Evolutionary conservation across 176 grass and related monocot genomes (phyloP).

Genomic region (Paspalum notatum): DNA sequence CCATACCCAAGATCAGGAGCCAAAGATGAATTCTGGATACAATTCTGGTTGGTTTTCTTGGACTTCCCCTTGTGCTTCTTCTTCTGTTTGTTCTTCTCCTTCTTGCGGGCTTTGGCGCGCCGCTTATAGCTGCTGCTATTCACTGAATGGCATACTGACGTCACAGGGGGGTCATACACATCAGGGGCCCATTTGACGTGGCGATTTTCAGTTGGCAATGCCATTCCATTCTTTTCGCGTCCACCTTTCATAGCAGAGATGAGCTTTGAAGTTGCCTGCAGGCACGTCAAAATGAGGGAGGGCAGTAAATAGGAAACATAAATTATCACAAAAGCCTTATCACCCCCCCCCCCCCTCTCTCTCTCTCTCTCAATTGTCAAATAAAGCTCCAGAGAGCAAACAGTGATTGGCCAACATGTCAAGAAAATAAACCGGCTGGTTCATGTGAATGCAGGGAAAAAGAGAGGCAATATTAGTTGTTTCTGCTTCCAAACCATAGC

Average conservation of each 20-base stretch:
- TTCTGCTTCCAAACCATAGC: neutral
- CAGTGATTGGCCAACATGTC: neutral
- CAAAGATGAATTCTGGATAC: constrained; percentile 25
- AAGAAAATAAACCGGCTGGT: neutral
- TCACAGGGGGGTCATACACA: constrained; percentile 71
- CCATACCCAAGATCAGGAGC: constrained; percentile 44
- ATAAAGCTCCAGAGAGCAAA: constrained; percentile 8
- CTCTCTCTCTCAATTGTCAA: neutral
- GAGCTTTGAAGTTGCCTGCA: constrained; percentile 43
- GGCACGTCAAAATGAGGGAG: neutral
- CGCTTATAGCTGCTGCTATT: constrained; percentile 48
- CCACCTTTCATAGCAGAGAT: constrained; percentile 76
- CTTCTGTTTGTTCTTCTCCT: constrained; percentile 66
- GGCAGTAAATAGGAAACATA: neutral
- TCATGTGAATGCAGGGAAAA: neutral
- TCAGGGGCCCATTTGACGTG: constrained; percentile 69
- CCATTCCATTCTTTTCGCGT: constrained; percentile 50
- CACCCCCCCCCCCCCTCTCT: no score
- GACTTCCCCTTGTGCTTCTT: constrained; percentile 56
- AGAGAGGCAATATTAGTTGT: neutral
- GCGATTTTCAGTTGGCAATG: constrained; percentile 25
- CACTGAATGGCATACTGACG: constrained; percentile 63
- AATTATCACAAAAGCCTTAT: neutral
- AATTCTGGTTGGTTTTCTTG: constrained; percentile 44
- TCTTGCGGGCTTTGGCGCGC: constrained; percentile 52